These are phyloP conservation scores for Candida arabinofermentans DNA, from an alignment of 805 yeast genomes.

Conservation along the genomic window DNA sequence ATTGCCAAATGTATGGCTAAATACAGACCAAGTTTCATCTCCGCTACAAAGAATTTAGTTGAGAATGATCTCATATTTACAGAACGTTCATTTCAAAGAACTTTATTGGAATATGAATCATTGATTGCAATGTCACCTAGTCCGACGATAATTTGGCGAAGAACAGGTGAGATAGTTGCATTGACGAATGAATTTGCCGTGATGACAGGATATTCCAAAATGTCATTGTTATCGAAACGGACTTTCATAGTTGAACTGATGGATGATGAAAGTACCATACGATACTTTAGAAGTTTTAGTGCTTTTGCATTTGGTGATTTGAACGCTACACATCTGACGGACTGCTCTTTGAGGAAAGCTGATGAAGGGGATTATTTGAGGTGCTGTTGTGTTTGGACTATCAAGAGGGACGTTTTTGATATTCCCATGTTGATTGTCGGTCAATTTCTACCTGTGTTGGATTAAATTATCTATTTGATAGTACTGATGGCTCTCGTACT, in stretches of 20 bases:
- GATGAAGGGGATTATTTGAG: slow-evolving; percentile 39
- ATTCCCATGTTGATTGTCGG: slow-evolving; percentile 83
- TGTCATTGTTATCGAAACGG: slow-evolving; percentile 54
- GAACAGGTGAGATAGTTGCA: slow-evolving; percentile 82
- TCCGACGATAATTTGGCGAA: slow-evolving; percentile 81
- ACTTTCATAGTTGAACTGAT: slow-evolving; percentile 74
- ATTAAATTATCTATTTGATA: slow-evolving; percentile 8
- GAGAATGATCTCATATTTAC: slow-evolving; percentile 67
- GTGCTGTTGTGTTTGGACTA: slow-evolving; percentile 83
- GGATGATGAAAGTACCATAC: slow-evolving; percentile 73
- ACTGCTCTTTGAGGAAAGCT: slow-evolving; percentile 41
- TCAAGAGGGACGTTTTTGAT: slow-evolving; percentile 77
- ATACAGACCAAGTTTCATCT: slow-evolving; percentile 72
- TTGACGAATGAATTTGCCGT: slow-evolving; percentile 71
- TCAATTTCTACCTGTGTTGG: slow-evolving; percentile 66
- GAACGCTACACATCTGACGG: slow-evolving; percentile 48
- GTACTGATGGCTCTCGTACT: neutral
- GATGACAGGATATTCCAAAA: slow-evolving; percentile 59
- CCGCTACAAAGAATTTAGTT: slow-evolving; percentile 67
- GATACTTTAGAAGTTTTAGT: slow-evolving; percentile 69
- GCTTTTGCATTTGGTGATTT: slow-evolving; percentile 66
- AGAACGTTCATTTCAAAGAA: slow-evolving; percentile 54
- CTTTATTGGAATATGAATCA: slow-evolving; percentile 52
- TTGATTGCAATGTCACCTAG: slow-evolving; percentile 59
- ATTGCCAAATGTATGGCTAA: slow-evolving; percentile 58